Percentiles rank a stretch among this genome's conserved stretches.
These are phyloP conservation scores for Limonium bicolor DNA, from an alignment of 148 eudicot genomes.

Conservation along the genomic window DNA sequence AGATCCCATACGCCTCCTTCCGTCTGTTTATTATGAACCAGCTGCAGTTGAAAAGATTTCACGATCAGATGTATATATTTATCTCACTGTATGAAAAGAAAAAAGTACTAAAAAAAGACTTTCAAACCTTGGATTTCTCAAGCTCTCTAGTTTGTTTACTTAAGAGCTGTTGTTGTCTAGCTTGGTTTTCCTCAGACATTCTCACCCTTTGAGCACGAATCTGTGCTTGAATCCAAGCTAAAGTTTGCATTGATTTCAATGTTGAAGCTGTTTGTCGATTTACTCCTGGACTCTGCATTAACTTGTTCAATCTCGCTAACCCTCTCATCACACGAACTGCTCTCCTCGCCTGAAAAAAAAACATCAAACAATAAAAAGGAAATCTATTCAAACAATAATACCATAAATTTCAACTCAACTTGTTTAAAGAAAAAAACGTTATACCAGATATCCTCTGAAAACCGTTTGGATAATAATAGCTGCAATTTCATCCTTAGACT, in stretches of 20 bases:
- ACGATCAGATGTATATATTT: background rate
- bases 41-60: background rate
- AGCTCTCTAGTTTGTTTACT: slow-evolving; percentile 63
- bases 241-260: slow-evolving; percentile 70
- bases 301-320: slow-evolving; percentile 45
- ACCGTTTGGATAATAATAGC: background rate
- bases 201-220: slow-evolving; percentile 54
- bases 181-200: slow-evolving; percentile 71
- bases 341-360: slow-evolving; percentile 50
- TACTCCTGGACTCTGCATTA: slow-evolving; percentile 50
- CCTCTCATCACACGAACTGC: slow-evolving; percentile 63
- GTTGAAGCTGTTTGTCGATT: slow-evolving; percentile 63
- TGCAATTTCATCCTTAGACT: background rate
- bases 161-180: slow-evolving; percentile 57
- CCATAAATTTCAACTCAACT: background rate
- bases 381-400: too few species aligned
- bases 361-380: background rate
- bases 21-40: background rate
- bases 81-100: background rate
- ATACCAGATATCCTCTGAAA: slow-evolving; percentile 4
- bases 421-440: background rate
- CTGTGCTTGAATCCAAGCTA: slow-evolving; percentile 72
- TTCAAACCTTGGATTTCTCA: slow-evolving; percentile 9
- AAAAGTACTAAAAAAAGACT: background rate
- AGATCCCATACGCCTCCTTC: background rate